Conservation (phyloP, 768 basidiomycete species). For the Leccinum broughii region DNA sequence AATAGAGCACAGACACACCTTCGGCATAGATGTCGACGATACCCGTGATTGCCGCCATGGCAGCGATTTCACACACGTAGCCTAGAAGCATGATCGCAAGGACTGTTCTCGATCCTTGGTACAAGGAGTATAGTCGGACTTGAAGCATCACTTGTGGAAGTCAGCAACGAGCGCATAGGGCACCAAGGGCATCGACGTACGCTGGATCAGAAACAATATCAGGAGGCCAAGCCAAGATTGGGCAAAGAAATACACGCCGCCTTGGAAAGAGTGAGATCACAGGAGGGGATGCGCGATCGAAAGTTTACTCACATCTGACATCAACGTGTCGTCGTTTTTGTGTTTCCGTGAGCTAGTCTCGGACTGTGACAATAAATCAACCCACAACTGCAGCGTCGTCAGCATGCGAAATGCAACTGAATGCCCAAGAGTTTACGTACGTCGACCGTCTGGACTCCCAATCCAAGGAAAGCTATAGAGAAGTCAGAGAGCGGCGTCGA, state of each 20-base stretch:
- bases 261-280: conserved; percentile 1
- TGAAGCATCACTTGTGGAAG: conserved; percentile 16
- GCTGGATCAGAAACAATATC: conserved; percentile 7
- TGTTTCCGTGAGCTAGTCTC: not conserved
- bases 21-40: not conserved
- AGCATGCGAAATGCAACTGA: not conserved
- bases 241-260: conserved; percentile 9
- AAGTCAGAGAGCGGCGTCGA: not conserved
- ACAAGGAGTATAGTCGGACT: conserved; percentile 16
- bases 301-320: conserved; percentile 11
- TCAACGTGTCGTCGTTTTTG: not conserved
- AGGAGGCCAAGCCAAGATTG: conserved; percentile 9
- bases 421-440: conserved; percentile 8
- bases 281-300: not conserved
- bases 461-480: conserved; percentile 17
- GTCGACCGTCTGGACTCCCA: not conserved
- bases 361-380: not conserved
- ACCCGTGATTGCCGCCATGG: not conserved
- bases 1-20: not conserved
- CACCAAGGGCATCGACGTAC: not conserved
- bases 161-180: not conserved
- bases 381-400: conserved; percentile 18
- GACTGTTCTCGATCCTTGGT: conserved; percentile 8
- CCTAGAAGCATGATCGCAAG: conserved; percentile 10
- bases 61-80: conserved; percentile 15